These are phyloP conservation scores for Auricularia cornea DNA, from an alignment of 768 basidiomycete genomes.

Conservation along the genomic window DNA sequence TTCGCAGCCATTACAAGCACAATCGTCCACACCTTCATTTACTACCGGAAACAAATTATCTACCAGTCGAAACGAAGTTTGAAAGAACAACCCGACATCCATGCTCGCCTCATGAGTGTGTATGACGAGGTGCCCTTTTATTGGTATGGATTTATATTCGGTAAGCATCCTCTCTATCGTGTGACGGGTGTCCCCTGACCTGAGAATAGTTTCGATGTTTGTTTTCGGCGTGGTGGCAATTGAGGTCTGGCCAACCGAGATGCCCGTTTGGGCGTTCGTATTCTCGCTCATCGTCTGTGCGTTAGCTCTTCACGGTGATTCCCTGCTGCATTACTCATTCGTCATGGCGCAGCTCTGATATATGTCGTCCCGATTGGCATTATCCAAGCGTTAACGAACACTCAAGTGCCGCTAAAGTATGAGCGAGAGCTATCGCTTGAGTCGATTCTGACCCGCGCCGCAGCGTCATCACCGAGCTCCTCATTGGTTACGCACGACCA, in stretches of 20 bases:
- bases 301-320: no score
- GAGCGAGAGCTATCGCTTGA: not conserved
- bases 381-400: slow-evolving; percentile 84
- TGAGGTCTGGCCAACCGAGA: slow-evolving; percentile 16
- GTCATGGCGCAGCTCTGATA: slow-evolving; percentile 29
- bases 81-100: slow-evolving; percentile 19
- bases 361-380: slow-evolving; percentile 66
- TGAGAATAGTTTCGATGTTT: not conserved
- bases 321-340: slow-evolving; percentile 22
- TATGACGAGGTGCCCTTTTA: slow-evolving; percentile 44
- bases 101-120: slow-evolving; percentile 14
- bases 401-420: slow-evolving; percentile 48
- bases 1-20: slow-evolving; percentile 18
- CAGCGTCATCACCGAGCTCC: slow-evolving; percentile 62
- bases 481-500: slow-evolving; percentile 71
- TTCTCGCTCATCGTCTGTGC: slow-evolving; percentile 13
- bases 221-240: slow-evolving; percentile 20
- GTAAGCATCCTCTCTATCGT: not conserved
- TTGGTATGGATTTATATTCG: slow-evolving; percentile 37
- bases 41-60: slow-evolving; percentile 3
- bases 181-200: not conserved
- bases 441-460: not conserved
- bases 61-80: slow-evolving; percentile 11
- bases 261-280: slow-evolving; percentile 24
- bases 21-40: slow-evolving; percentile 14